phyloP scores from a whole-genome alignment of 176 grass and related monocot genomes.

The sorghum (Sorghum bicolor) region Sorghum_bicolor_NCBIv3 NC_012873.2:46922501-46923000 shows the following conservation, averaged over 20 bases:
- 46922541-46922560: neutral
- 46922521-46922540: neutral
- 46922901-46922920: neutral
- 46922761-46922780: neutral
- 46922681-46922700: neutral
- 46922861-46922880: neutral
- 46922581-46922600: neutral
- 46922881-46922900: neutral
- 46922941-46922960: neutral
- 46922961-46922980: no score
- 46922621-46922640: neutral
- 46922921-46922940: neutral
- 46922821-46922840: neutral
- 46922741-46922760: neutral
- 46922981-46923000: no score
- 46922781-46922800: neutral
- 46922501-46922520: conserved; percentile 8
- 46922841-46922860: neutral
- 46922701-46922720: neutral
- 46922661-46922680: neutral
- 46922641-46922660: neutral
- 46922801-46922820: neutral
- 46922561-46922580: conserved; percentile 13
- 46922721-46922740: neutral
- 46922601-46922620: conserved; percentile 7